Base-by-base conservation (phyloP, 169 alveolate genomes). In the Eimeria tenella region DNA sequence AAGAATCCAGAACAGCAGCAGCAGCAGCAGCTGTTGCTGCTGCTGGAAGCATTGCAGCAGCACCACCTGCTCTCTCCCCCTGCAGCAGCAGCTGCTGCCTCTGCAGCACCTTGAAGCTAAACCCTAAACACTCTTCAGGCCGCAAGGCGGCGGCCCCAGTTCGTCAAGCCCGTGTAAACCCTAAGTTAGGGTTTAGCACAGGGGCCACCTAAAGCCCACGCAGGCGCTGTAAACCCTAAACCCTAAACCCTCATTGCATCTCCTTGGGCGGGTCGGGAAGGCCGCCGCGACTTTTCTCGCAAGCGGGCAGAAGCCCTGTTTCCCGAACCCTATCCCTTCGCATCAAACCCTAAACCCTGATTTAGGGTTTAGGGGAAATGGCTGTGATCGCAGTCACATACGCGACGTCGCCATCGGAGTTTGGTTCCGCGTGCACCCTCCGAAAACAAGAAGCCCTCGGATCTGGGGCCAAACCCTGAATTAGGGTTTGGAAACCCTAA, bases 31-130 rank as follows among this genome's bases (percentile, higher is more conserved):
- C 42, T 1, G 42, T 31, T 31, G 42, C 42, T 31, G 42, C 42
- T 31, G 42, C 42, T 31, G 42, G 42, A 31, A 2, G 42, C 42
- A 31, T 2, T 31, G 42, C 42, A 31, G 42, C 42, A 31, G 42
- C 42, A 31, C 4, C 42, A 31, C 42, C 42, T 31, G 42, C 23
- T 13, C 10, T 65, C 75, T 65, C 13, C 75, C 75, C 49, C 75
- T 13, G 23, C 75, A 13, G 75, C 75, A 65, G 75, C 75, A 1
- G 75, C 75, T 13, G 75, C 75, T n/a, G 75, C 75, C 17, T 7
- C 75, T n/a, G 75, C 75, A 65, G 75, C 75, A 65, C 19, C 31
- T 31, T 4, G 21, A 65, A 7, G 31, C 11, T 0, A 65, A 19
- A 19, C 75, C 75, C 17, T 65, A 7, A 31, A 31, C 42, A 31